Conservation (phyloP, 306 rosid genomes). For the Astragalus membranaceus region DNA sequence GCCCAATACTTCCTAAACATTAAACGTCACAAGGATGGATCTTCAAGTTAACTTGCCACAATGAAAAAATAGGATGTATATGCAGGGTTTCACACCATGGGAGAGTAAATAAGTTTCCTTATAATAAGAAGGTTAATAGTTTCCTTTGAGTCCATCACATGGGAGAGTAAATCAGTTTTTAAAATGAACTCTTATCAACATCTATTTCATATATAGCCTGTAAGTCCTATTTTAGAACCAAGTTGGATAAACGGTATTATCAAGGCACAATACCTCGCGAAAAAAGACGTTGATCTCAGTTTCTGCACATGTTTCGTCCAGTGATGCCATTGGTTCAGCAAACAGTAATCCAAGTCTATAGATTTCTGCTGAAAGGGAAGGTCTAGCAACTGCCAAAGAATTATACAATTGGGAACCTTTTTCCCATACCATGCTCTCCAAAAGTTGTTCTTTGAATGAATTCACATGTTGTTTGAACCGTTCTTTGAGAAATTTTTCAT, state of each 20-base stretch:
- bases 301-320: slow-evolving; percentile 93
- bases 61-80: not conserved
- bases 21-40: not conserved
- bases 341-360: too few species aligned
- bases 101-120: too few species aligned
- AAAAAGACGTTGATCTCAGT: slow-evolving; percentile 78
- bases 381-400: too few species aligned
- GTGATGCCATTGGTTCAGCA: too few species aligned
- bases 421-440: too few species aligned
- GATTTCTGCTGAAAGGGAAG: too few species aligned
- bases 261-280: slow-evolving; percentile 49
- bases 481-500: too few species aligned
- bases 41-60: not conserved
- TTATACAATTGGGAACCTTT: too few species aligned
- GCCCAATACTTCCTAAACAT: not conserved
- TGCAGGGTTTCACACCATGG: not conserved
- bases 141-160: not conserved
- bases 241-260: not conserved
- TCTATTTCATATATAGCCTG: not conserved
- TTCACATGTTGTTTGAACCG: too few species aligned
- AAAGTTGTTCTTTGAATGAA: too few species aligned
- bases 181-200: not conserved
- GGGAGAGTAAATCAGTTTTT: not conserved
- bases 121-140: too few species aligned
- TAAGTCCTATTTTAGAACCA: not conserved